phyloP scores from a whole-genome alignment of 768 basidiomycete species.

The Naganishia antarctica region DNA sequence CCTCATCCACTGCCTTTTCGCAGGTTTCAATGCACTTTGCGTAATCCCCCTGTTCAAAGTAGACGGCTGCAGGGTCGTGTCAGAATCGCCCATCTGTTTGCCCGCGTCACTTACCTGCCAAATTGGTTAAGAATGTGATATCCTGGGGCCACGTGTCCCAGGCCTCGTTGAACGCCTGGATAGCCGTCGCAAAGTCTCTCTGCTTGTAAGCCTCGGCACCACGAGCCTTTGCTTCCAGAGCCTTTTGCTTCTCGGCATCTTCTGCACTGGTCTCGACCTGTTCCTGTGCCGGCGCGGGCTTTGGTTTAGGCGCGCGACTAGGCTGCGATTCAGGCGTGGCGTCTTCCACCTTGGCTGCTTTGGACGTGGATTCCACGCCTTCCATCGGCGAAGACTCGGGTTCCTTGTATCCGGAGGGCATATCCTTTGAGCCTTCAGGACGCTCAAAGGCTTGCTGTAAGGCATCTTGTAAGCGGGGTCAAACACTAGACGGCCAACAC shows the following conservation, averaged over 20 bases:
- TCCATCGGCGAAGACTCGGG: conserved; percentile 6
- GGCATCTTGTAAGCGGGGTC: no score
- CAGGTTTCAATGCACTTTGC: conserved; percentile 85
- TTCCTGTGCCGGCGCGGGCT: conserved; percentile 46
- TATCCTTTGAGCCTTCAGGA: conserved; percentile 75
- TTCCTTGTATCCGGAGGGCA: conserved; percentile 58
- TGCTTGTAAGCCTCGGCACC: conserved; percentile 81
- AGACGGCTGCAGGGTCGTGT: conserved; percentile 59
- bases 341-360: conserved; percentile 35
- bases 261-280: conserved; percentile 50
- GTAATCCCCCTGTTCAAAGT: conserved; percentile 89
- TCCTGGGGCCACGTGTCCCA: conserved; percentile 94
- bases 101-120: conserved; percentile 57
- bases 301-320: conserved; percentile 7
- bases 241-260: conserved; percentile 71
- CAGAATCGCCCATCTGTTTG: no score
- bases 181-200: conserved; percentile 72
- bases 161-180: conserved; percentile 70
- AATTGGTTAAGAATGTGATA: conserved; percentile 85
- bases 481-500: no score
- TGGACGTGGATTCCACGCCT: conserved; percentile 16
- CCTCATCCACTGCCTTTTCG: conserved; percentile 95
- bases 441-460: conserved; percentile 66
- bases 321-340: conserved; percentile 52
- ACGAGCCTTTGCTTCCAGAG: conserved; percentile 70